A percentile compares a stretch with the other conserved stretches of the same genome.
phyloP scores from a whole-genome alignment of 306 rosid genomes.

The Begonia peltatifolia region DNA sequence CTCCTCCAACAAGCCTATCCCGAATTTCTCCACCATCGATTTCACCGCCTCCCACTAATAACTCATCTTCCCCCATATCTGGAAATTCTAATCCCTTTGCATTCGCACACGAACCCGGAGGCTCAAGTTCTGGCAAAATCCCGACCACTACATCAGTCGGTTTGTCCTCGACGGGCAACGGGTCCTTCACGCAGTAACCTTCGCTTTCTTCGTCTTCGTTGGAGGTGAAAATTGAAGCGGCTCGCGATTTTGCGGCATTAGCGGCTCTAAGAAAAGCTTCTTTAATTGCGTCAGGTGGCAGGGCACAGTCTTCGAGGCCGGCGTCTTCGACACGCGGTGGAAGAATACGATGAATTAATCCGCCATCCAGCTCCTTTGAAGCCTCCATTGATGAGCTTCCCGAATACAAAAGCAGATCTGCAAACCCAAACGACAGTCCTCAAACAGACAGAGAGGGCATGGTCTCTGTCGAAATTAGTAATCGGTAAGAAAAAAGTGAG shows the following conservation, averaged over 20 bases:
- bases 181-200: constrained; percentile 25
- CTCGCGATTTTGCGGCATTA: constrained; percentile 38
- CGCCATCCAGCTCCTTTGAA: constrained; percentile 15
- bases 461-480: no score
- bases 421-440: neutral
- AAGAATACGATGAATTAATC: constrained; percentile 29
- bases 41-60: constrained; percentile 16
- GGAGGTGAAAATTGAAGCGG: constrained; percentile 24
- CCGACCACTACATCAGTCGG: constrained; percentile 24
- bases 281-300: constrained; percentile 54
- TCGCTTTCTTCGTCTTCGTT: constrained; percentile 18
- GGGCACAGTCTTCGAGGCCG: constrained; percentile 79
- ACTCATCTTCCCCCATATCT: constrained; percentile 18
- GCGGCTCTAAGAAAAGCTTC: constrained; percentile 78
- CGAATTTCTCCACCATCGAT: constrained; percentile 6
- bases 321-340: constrained; percentile 89
- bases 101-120: constrained; percentile 27
- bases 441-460: no score
- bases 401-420: neutral
- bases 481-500: no score
- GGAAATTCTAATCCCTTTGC: constrained; percentile 18
- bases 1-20: constrained; percentile 33
- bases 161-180: constrained; percentile 18
- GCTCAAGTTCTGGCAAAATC: constrained; percentile 12
- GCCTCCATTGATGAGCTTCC: constrained; percentile 27